These are phyloP conservation scores for Annulohypoxylon maeteangense DNA, from an alignment of 495 filamentous ascomycete species.

Conservation along the genomic window DNA sequence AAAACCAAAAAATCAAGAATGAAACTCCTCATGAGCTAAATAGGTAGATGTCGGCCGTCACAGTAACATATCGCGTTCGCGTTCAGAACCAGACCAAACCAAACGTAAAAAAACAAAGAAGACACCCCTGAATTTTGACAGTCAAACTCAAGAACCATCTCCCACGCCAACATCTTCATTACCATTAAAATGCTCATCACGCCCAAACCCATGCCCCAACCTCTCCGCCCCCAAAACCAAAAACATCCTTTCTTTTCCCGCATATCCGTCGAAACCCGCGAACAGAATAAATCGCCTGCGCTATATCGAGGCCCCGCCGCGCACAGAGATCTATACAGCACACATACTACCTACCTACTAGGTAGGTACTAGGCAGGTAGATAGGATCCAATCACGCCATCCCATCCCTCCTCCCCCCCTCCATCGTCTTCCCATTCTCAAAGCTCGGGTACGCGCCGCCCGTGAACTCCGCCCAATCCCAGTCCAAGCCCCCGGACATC, in stretches of 20 bases:
- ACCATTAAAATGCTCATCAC: slow-evolving; percentile 5
- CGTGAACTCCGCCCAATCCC: slow-evolving; percentile 97
- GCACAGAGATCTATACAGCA: background rate
- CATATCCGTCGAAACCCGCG: background rate
- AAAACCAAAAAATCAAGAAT: background rate
- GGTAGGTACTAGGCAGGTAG: too few relatives aligned
- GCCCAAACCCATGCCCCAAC: background rate
- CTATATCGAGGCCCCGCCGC: too few relatives aligned
- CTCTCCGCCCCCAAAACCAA: background rate
- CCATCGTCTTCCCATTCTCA: slow-evolving; percentile 60
- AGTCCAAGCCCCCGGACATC: slow-evolving; percentile 95
- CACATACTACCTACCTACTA: too few relatives aligned
- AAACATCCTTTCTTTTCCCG: background rate
- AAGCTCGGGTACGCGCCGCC: slow-evolving; percentile 63
- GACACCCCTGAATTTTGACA: background rate
- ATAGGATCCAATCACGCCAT: background rate
- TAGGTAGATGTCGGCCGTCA: slow-evolving; percentile 19
- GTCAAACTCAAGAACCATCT: background rate
- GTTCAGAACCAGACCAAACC: background rate
- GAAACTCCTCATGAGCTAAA: slow-evolving; percentile 28
- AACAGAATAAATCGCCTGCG: background rate
- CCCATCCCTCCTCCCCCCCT: too few relatives aligned
- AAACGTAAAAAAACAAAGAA: background rate
- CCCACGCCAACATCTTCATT: background rate
- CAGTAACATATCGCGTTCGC: slow-evolving; percentile 19